These are phyloP conservation scores for Wickerhamomyces queroliae DNA, from an alignment of 805 yeast genomes.

Conservation along the genomic window DNA sequence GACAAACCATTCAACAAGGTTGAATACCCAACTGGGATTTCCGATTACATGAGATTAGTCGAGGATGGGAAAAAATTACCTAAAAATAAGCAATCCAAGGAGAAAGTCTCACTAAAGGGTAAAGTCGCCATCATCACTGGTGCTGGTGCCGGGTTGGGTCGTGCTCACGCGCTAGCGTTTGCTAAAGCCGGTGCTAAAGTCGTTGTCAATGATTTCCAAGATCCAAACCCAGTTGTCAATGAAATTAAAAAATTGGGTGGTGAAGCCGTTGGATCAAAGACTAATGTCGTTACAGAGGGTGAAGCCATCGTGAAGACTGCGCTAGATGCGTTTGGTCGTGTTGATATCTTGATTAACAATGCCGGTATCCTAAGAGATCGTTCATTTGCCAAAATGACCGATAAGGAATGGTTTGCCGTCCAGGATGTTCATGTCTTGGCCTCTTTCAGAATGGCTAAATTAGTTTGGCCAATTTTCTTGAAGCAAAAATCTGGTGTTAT, in stretches of 20 bases:
- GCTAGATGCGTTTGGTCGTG: conserved; percentile 67
- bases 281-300: conserved; percentile 76
- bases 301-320: conserved; percentile 75
- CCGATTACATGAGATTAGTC: conserved; percentile 62
- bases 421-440: conserved; percentile 79
- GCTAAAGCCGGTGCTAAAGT: conserved; percentile 94
- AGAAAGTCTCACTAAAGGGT: conserved; percentile 57
- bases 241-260: conserved; percentile 74
- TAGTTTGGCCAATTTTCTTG: conserved; percentile 87
- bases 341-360: conserved; percentile 83
- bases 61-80: conserved; percentile 46
- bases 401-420: conserved; percentile 78
- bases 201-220: conserved; percentile 84
- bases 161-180: conserved; percentile 77
- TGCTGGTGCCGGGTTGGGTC: conserved; percentile 92
- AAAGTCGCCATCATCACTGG: conserved; percentile 93
- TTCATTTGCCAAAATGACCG: conserved; percentile 80
- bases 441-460: conserved; percentile 73
- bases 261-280: conserved; percentile 75
- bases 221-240: conserved; percentile 66
- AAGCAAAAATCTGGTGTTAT: conserved; percentile 78
- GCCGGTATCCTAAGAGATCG: conserved; percentile 94
- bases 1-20: conserved; percentile 47
- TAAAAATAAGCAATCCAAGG: conserved; percentile 51
- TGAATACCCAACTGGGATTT: conserved; percentile 66